phyloP scores from a whole-genome alignment of 2,329 filamentous ascomycete genomes.

The Colletotrichum phormii region DNA sequence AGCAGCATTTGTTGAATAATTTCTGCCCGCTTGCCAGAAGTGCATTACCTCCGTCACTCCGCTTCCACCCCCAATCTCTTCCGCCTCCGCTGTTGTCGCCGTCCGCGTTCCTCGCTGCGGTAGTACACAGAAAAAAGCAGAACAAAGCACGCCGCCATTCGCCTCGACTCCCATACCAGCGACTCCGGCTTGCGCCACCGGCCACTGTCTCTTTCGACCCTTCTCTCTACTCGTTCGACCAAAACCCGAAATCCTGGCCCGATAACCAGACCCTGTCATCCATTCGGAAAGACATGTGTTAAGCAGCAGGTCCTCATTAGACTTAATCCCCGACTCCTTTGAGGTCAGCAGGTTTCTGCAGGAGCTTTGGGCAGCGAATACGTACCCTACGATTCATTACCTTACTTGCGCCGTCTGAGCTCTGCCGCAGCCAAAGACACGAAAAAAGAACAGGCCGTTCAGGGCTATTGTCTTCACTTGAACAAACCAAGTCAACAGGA shows the following conservation, averaged over 20 bases:
- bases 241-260: conserved; percentile 47
- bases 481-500: conserved; percentile 11
- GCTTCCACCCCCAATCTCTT: neutral
- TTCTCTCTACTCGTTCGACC: neutral
- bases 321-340: conserved; percentile 68
- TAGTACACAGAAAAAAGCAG: neutral
- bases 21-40: conserved; percentile 23
- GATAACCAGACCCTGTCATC: conserved; percentile 19
- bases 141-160: neutral
- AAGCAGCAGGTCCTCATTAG: conserved; percentile 34
- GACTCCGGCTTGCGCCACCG: neutral
- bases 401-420: conserved; percentile 15
- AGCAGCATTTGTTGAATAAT: conserved; percentile 35
- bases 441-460: conserved; percentile 17
- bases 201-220: neutral
- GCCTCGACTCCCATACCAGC: neutral
- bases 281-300: conserved; percentile 32
- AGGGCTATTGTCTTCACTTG: conserved; percentile 9
- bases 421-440: conserved; percentile 7
- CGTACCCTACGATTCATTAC: conserved; percentile 24
- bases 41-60: neutral
- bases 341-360: conserved; percentile 88
- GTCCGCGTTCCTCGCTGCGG: neutral
- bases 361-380: conserved; percentile 57
- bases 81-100: neutral